phyloP scores from a whole-genome alignment of 176 grass and related monocot genomes.

The Calamus simplicifolius region DNA sequence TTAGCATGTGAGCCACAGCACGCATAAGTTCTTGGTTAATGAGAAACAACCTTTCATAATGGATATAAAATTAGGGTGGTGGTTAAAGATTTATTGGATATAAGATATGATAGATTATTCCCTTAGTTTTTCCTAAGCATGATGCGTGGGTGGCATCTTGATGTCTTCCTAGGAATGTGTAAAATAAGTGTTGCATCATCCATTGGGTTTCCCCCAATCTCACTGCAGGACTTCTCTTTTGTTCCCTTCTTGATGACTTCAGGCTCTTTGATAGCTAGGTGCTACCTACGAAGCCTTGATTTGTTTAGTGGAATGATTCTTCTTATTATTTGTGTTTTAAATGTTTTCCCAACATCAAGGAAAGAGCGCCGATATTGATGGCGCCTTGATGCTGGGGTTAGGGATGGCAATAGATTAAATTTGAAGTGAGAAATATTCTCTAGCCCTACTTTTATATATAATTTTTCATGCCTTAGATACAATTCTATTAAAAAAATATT shows the following conservation, averaged over 20 bases:
- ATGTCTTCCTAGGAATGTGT: slow-evolving; percentile 20
- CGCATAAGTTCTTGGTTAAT: slow-evolving; percentile 32
- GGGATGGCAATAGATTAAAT: neutral
- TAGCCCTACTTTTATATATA: no score
- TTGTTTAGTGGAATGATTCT: slow-evolving; percentile 2
- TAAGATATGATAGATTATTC: neutral
- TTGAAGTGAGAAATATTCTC: no score
- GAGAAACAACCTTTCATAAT: slow-evolving; percentile 22
- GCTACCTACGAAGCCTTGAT: no score
- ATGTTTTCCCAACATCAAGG: neutral
- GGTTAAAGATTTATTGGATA: neutral
- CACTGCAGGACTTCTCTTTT: slow-evolving; percentile 34
- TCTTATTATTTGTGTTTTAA: neutral
- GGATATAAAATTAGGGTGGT: neutral
- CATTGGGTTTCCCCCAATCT: slow-evolving; percentile 22
- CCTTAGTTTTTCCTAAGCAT: neutral
- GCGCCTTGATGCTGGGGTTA: neutral
- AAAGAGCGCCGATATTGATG: neutral
- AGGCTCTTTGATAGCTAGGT: neutral
- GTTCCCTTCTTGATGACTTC: slow-evolving; percentile 12
- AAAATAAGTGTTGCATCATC: slow-evolving; percentile 1
- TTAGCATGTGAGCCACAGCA: slow-evolving; percentile 31
- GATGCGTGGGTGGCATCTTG: slow-evolving; percentile 11
- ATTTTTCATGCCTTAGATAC: no score
- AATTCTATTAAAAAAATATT: no score